Evolutionary conservation across 192 early-diverging fungal genomes (phyloP).

Genomic region (Borealophlyctis nickersoniae): DNA sequence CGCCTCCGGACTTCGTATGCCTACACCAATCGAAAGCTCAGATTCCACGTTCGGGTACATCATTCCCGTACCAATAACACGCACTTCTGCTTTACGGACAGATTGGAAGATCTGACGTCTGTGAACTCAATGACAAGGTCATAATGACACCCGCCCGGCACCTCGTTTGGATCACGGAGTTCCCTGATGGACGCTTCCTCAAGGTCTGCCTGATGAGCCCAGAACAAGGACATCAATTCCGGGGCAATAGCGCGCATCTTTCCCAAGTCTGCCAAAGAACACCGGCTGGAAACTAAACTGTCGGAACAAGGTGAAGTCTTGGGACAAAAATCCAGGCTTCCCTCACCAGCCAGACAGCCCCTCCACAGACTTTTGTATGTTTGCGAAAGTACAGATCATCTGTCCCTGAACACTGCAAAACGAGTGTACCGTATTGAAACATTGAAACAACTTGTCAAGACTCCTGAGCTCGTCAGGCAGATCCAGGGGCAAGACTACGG

Average conservation of each 20-base stretch:
- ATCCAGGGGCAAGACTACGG: conserved; percentile 11
- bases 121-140: conserved; percentile 31
- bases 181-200: conserved; percentile 22
- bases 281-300: too few relatives aligned
- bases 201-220: conserved; percentile 21
- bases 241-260: conserved; percentile 21
- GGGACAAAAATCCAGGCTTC: too few relatives aligned
- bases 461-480: conserved; percentile 16
- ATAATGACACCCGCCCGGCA: background rate
- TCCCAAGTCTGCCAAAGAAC: conserved; percentile 22
- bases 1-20: too few relatives aligned
- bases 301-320: too few relatives aligned
- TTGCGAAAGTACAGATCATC: conserved; percentile 26
- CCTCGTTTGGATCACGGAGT: conserved; percentile 9
- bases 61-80: too few relatives aligned
- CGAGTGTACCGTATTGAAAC: conserved; percentile 30
- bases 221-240: conserved; percentile 22
- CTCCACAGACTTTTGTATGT: conserved; percentile 16
- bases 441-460: conserved; percentile 20
- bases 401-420: conserved; percentile 31
- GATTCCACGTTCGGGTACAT: too few relatives aligned
- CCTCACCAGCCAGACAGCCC: conserved; percentile 14
- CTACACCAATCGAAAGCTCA: too few relatives aligned
- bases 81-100: conserved; percentile 18
- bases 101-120: conserved; percentile 18